Evolutionary conservation across 257 asterid genomes (phyloP).

Genomic region (Leonotis leonurus): DNA sequence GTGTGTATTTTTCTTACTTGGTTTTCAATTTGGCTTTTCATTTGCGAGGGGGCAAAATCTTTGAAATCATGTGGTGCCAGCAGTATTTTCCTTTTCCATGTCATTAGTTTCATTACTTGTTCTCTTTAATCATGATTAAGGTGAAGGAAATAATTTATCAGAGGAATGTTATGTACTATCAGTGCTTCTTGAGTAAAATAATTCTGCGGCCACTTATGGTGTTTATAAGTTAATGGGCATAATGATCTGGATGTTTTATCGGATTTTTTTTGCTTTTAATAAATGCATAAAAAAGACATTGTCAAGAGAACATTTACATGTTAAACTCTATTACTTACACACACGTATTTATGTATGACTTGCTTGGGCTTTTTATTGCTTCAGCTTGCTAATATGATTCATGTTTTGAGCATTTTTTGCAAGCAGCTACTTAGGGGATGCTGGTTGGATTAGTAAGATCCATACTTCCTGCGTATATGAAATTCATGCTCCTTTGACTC

Average conservation of each 20-base stretch:
- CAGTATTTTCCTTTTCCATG: not conserved
- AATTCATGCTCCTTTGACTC: too few species aligned
- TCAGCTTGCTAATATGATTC: not conserved
- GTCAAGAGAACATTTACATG: not conserved
- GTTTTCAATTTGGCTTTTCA: slow-evolving; percentile 4
- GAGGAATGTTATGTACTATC: not conserved
- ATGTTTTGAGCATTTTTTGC: not conserved
- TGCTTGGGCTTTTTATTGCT: not conserved
- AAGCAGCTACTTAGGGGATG: not conserved
- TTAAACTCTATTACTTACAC: not conserved
- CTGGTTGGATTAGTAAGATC: not conserved
- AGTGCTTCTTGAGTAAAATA: not conserved
- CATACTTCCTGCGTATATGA: too few species aligned
- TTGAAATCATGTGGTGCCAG: not conserved
- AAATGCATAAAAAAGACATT: not conserved
- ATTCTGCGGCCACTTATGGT: not conserved
- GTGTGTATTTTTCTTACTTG: not conserved
- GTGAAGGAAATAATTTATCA: not conserved
- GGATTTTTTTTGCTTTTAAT: not conserved
- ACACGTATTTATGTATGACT: not conserved
- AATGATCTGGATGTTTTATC: not conserved
- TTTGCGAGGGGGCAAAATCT: not conserved
- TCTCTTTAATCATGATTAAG: not conserved
- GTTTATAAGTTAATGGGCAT: not conserved
- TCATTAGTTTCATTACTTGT: not conserved